A percentile compares a stretch with the other conserved stretches of the same genome.
These are phyloP conservation scores for Pyricularia sp. DNA, from an alignment of 2,329 filamentous ascomycete species.

Conservation along the genomic window DNA sequence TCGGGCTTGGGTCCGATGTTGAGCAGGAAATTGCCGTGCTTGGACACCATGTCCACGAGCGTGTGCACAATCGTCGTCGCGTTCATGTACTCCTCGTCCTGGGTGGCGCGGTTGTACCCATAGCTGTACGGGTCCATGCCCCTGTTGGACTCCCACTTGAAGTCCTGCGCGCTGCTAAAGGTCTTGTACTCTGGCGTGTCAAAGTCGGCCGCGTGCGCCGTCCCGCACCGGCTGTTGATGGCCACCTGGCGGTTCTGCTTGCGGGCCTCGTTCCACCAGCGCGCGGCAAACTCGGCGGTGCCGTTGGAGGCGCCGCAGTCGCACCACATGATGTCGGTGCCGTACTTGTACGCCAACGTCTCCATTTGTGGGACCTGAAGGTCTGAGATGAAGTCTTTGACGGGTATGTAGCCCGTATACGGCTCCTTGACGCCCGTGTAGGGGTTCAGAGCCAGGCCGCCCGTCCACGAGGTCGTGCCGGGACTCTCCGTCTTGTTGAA, in stretches of 20 bases:
- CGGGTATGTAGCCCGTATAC: constrained; percentile 30
- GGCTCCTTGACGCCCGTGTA: constrained; percentile 30
- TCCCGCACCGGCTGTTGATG: constrained; percentile 48
- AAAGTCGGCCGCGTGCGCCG: constrained; percentile 40
- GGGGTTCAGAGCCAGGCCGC: constrained; percentile 29
- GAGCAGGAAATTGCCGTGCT: constrained; percentile 47
- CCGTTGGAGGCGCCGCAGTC: constrained; percentile 33
- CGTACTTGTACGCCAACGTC: constrained; percentile 30
- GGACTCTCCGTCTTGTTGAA: constrained; percentile 10
- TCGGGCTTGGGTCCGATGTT: constrained; percentile 47
- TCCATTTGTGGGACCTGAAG: constrained; percentile 37
- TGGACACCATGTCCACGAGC: constrained; percentile 42
- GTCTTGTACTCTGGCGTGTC: constrained; percentile 50
- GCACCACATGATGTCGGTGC: constrained; percentile 40
- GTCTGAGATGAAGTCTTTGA: constrained; percentile 30
- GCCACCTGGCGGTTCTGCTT: constrained; percentile 35
- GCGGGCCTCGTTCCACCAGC: constrained; percentile 31
- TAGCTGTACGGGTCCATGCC: constrained; percentile 53
- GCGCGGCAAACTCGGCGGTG: constrained; percentile 28
- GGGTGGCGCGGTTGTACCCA: constrained; percentile 48
- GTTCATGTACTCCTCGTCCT: constrained; percentile 39
- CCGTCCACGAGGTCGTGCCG: constrained; percentile 24
- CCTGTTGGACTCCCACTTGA: constrained; percentile 51
- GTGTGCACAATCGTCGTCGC: constrained; percentile 34
- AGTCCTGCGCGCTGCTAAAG: constrained; percentile 36